Percentiles rank a stretch among this genome's conserved stretches.
Evolutionary conservation across 257 asterid genomes (phyloP).

Genomic region (Parsonsia alboflavescens): DNA sequence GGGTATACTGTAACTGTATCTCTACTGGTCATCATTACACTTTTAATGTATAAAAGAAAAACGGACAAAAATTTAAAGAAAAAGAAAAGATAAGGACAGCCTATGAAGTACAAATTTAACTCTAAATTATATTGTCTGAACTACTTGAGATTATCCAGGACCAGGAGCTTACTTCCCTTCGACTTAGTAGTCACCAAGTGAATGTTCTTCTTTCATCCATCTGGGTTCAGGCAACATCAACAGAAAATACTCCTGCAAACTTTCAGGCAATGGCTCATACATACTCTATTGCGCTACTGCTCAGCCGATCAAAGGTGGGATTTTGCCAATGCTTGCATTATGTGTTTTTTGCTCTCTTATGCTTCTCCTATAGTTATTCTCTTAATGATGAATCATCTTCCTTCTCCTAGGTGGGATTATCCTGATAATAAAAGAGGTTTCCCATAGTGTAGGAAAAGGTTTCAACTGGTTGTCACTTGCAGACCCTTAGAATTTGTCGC

Average conservation of each 20-base stretch:
- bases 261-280: conserved; percentile 50
- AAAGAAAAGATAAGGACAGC: not conserved
- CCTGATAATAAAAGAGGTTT: not conserved
- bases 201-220: conserved; percentile 47
- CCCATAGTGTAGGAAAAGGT: not conserved
- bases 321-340: not conserved
- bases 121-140: not conserved
- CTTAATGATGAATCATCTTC: not conserved
- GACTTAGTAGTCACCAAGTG: conserved; percentile 46
- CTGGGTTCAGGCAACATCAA: conserved; percentile 44
- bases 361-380: not conserved
- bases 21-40: not conserved
- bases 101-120: not conserved
- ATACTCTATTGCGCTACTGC: conserved; percentile 34
- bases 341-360: not conserved
- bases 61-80: not conserved
- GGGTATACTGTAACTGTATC: conserved; percentile 18
- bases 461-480: not conserved
- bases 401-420: not conserved
- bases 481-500: not conserved
- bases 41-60: not conserved
- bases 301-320: conserved; percentile 45
- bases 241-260: conserved; percentile 40
- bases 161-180: conserved; percentile 41
- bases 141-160: conserved; percentile 26